Evolutionary conservation across 768 basidiomycete species (phyloP), one percentile per base, ranked within the genome.

Genomic region (Podaxis sp.): DNA sequence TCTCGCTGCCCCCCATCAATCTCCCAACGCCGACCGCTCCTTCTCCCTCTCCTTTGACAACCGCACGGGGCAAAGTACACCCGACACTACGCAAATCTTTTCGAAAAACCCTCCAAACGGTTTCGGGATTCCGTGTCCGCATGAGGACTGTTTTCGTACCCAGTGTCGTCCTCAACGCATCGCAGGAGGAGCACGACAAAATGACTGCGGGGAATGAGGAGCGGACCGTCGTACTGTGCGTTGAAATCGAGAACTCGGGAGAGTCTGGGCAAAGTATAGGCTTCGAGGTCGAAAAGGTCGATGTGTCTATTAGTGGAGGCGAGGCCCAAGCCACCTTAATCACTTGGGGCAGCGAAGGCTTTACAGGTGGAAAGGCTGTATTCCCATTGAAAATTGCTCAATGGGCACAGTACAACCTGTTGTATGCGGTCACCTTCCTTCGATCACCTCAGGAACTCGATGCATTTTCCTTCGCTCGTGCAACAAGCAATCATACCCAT

Each of bases 141-240:
- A 96, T 96, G 95, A 84, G 94, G n/a, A 95, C 94, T 0, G 90
- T 94, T 4, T 93, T 95, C 66, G 87, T 96, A 11, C 95, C 95
- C 0, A 89, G 93, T 66, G 84, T 95, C 22, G 79, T 94, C 50
- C 75, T 93, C 3, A 79, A 79, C 5, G 79, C 77, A 43, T 74
- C 75, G 51, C 77, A 79, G n/a, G 82, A 81, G 55, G 82, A 84
- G 46, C 76, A 79, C n/a, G 82, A 84, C 60, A 70, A 79, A 59
- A 79, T 86, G 64, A 89, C 89, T 43, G 89, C 90, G 9, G 84
- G 82, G 0, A 87, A 85, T 65, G 91, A 90, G 55, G 93, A 96
- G 72, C 82, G 88, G 52, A 93, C 92, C 0, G 87, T 96, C 24
- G 87, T 96, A 4, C 84, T 97, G n/a, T 94, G 91, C 63, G 87